Evolutionary conservation across 1,284 basidiomycete species (phyloP).

Genomic region (Trametes versicolor): DNA sequence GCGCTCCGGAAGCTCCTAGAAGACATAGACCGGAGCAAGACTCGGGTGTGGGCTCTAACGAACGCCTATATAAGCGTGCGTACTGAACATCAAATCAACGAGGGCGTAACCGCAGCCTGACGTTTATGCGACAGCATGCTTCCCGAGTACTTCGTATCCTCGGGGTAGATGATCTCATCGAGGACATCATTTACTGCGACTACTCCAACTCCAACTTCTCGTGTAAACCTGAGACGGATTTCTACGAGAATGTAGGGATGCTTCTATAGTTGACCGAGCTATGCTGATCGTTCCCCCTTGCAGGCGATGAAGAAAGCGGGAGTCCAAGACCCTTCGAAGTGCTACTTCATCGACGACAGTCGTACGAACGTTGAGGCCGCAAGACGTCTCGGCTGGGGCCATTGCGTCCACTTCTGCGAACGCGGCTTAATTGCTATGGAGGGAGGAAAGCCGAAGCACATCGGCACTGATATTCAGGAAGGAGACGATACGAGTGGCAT

Average conservation of each 20-base stretch:
- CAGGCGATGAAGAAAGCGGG: slow-evolving; percentile 73
- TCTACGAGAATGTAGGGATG: slow-evolving; percentile 64
- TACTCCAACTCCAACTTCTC: slow-evolving; percentile 76
- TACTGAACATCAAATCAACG: slow-evolving; percentile 16
- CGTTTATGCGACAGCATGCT: slow-evolving; percentile 69
- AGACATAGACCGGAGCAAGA: slow-evolving; percentile 83
- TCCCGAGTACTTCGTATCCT: slow-evolving; percentile 82
- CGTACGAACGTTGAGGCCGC: slow-evolving; percentile 74
- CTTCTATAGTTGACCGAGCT: background rate
- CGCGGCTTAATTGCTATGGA: slow-evolving; percentile 67
- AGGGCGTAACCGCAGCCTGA: slow-evolving; percentile 2
- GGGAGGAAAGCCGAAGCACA: slow-evolving; percentile 64
- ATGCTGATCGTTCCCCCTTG: slow-evolving; percentile 10
- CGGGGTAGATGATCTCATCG: slow-evolving; percentile 77
- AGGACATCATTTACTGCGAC: slow-evolving; percentile 86
- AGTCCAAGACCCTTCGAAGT: slow-evolving; percentile 69
- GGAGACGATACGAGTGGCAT: slow-evolving; percentile 54
- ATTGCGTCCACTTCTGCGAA: slow-evolving; percentile 81
- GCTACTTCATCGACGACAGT: slow-evolving; percentile 82
- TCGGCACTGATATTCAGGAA: slow-evolving; percentile 51
- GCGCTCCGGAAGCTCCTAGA: slow-evolving; percentile 72
- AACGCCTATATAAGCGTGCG: slow-evolving; percentile 82
- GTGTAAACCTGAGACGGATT: slow-evolving; percentile 86
- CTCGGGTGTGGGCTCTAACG: slow-evolving; percentile 84
- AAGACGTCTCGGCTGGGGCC: slow-evolving; percentile 70